Base-by-base conservation (phyloP, 805 yeast species). In the Naumovozyma baii region DNA sequence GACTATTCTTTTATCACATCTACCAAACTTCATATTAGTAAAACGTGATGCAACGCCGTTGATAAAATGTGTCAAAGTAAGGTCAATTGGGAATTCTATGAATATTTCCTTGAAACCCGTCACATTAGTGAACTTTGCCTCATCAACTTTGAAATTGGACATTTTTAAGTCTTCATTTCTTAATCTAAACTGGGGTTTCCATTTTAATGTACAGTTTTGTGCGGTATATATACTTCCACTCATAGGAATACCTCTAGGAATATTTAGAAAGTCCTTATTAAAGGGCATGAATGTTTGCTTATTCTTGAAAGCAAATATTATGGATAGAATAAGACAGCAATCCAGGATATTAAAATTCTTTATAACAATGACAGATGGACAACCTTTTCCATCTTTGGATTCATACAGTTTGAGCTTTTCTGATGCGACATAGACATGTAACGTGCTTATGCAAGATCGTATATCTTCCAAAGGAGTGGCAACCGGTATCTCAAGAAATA, bases 311-410 rank as follows among this genome's bases (percentile, higher is more conserved):
- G 52, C 42, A 25, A 49, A 41, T 3, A 55, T 5, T 8, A 48
- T 42, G 2, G 54, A 26, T 2, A 55, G 26, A 8, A 44, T 41
- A 15, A 55, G 34, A 30, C 54, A 52, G 33, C 51, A 50, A 33
- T 55, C 58, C 20, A 52, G 26, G 5, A 48, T 29, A 18, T 37
- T 49, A 31, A 54, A 53, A 19, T 49, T 38, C 31, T 39, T 42
- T 17, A 55, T 16, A 7, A 36, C 25, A 4, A 47, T 39, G 29
- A 35, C 41, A 4, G 30, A 40, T 3, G 42, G 19, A n/a, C n/a
- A 13, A 22, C 7, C 26, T 18, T 31, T 22, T 12, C 38, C 19
- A 12, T 37, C 39, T 5, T 35, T 35, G 19, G 20, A 5, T 13
- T 28, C 13, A 19, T 18, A 18, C 9, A 41, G 12, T 20, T 44